Evolutionary conservation across 305 asterid genomes (phyloP).

Genomic region (Euphrasia arctica): DNA sequence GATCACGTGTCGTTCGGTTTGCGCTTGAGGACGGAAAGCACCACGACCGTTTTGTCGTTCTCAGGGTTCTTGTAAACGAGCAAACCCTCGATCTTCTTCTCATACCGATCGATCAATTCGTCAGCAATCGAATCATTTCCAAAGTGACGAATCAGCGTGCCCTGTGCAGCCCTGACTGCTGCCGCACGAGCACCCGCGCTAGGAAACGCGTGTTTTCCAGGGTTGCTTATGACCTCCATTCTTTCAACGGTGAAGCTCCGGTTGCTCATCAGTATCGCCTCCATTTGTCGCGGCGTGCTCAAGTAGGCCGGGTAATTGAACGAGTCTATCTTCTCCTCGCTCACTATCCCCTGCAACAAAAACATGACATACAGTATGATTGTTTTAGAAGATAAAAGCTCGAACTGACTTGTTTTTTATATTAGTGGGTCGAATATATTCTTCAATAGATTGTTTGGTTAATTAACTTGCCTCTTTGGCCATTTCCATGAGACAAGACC

Average conservation of each 20-base stretch:
- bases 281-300: slow-evolving; percentile 24
- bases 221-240: slow-evolving; percentile 11
- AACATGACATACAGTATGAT: no score
- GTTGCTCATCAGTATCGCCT: slow-evolving; percentile 22
- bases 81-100: slow-evolving; percentile 1
- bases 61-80: background rate
- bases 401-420: no score
- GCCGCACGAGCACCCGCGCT: background rate
- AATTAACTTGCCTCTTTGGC: background rate
- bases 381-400: no score
- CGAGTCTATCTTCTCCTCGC: slow-evolving; percentile 19
- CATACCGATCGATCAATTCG: slow-evolving; percentile 20
- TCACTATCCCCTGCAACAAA: slow-evolving; percentile 26
- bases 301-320: slow-evolving; percentile 32
- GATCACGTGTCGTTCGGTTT: background rate
- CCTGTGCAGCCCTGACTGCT: background rate
- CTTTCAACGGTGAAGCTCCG: slow-evolving; percentile 30
- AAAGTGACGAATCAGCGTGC: background rate
- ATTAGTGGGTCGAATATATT: background rate
- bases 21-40: slow-evolving; percentile 29
- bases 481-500: slow-evolving; percentile 27
- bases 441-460: background rate
- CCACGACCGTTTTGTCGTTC: slow-evolving; percentile 21
- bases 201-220: background rate
- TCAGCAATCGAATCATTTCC: slow-evolving; percentile 4